These are phyloP conservation scores for Salix purpurea DNA, from an alignment of 345 rosid genomes.

Conservation along the genomic window DNA sequence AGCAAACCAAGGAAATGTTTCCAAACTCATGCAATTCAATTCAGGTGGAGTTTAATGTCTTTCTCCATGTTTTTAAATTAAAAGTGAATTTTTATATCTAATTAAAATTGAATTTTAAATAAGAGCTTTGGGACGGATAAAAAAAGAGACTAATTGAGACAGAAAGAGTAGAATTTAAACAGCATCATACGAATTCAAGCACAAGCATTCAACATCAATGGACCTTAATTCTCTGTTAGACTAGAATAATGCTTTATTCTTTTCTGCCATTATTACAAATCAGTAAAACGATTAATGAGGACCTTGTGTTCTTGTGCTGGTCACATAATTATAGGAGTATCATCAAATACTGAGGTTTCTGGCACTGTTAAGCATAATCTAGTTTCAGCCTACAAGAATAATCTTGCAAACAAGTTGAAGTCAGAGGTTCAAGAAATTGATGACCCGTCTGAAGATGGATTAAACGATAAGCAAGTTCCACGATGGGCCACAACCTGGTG, in stretches of 20 bases:
- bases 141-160: no score
- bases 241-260: no score
- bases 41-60: background rate
- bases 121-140: no score
- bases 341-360: slow-evolving; percentile 30
- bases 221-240: no score
- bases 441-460: slow-evolving; percentile 4
- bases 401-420: slow-evolving; percentile 30
- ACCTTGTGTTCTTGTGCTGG: background rate
- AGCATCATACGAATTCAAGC: no score
- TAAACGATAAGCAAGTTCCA: slow-evolving; percentile 15
- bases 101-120: no score
- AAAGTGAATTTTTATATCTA: no score
- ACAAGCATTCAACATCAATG: no score
- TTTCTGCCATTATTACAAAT: background rate
- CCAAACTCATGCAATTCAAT: background rate
- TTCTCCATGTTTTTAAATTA: background rate
- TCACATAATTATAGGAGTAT: slow-evolving; percentile 27
- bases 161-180: no score
- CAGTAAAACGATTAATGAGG: background rate
- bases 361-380: slow-evolving; percentile 33
- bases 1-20: background rate
- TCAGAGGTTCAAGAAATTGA: slow-evolving; percentile 27
- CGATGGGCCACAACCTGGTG: slow-evolving; percentile 53
- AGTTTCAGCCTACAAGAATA: slow-evolving; percentile 33